These are phyloP conservation scores for Phragmites australis DNA, from an alignment of 176 grass and related monocot genomes.

Conservation along the genomic window DNA sequence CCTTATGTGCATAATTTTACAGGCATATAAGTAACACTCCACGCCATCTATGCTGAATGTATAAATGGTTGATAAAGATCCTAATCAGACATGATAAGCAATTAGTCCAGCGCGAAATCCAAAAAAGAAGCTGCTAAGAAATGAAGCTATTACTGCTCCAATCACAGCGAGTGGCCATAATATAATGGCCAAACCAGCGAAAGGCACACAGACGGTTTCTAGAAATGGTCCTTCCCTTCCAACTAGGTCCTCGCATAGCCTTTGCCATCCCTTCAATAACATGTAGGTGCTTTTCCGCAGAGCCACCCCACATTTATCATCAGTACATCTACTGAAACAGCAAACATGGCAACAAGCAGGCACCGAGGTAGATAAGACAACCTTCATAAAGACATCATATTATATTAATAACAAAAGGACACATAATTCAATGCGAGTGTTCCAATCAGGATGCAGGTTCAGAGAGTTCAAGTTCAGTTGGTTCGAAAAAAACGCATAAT, in stretches of 20 bases:
- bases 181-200: slow-evolving; percentile 76
- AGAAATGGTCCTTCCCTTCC: slow-evolving; percentile 92
- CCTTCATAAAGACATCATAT: slow-evolving; percentile 31
- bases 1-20: slow-evolving; percentile 40
- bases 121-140: slow-evolving; percentile 71
- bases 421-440: neutral
- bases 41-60: neutral
- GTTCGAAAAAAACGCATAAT: neutral
- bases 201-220: slow-evolving; percentile 84
- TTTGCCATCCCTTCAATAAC: slow-evolving; percentile 89
- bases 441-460: neutral
- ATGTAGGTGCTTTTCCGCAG: slow-evolving; percentile 85
- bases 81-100: slow-evolving; percentile 65
- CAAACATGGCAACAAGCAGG: slow-evolving; percentile 48
- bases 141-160: slow-evolving; percentile 59
- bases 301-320: slow-evolving; percentile 71
- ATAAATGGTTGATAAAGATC: neutral
- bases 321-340: slow-evolving; percentile 65
- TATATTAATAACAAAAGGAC: neutral
- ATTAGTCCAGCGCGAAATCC: slow-evolving; percentile 61
- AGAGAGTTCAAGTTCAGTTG: neutral
- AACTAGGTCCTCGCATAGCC: slow-evolving; percentile 72
- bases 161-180: slow-evolving; percentile 81
- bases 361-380: slow-evolving; percentile 61
- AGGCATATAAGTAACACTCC: neutral